A percentile compares a stretch with the other conserved stretches of the same genome.
Conservation (phyloP, 192 early-diverging fungal genomes). For the Coemansia furcata region DNA sequence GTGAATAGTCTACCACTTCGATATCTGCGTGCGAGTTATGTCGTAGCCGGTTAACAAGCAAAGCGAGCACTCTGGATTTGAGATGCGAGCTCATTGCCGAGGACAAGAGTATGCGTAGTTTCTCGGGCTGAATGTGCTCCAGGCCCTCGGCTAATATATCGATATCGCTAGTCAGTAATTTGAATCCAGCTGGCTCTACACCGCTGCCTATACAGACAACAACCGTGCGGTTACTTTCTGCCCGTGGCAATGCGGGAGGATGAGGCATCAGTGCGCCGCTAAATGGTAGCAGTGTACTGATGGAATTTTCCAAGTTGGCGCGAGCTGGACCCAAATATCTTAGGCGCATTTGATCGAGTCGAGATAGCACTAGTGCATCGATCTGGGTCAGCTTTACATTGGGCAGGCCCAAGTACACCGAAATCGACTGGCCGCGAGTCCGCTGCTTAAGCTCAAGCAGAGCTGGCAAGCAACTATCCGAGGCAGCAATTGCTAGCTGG, state of each 20-base stretch:
- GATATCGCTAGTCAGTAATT: conserved; percentile 21
- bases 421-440: conserved; percentile 10
- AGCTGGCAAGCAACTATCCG: conserved; percentile 20
- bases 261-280: conserved; percentile 14
- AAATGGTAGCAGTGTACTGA: conserved; percentile 34
- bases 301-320: conserved; percentile 42
- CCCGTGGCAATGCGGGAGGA: not conserved
- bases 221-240: not conserved
- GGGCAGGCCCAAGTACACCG: conserved; percentile 35
- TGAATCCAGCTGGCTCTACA: conserved; percentile 36
- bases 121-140: conserved; percentile 7
- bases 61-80: conserved; percentile 15
- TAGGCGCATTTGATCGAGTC: conserved; percentile 43
- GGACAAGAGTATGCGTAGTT: conserved; percentile 24
- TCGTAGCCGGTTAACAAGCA: conserved; percentile 22
- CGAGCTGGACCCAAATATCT: conserved; percentile 37
- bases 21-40: not conserved
- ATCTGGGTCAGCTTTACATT: conserved; percentile 22
- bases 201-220: conserved; percentile 46
- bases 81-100: conserved; percentile 14
- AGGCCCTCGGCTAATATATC: conserved; percentile 27
- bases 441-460: conserved; percentile 28
- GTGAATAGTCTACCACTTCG: conserved; percentile 35
- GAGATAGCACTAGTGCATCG: conserved; percentile 38
- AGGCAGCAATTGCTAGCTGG: conserved; percentile 34